Conservation (phyloP, 805 yeast species). For the Priceomyces haplophilus region DNA sequence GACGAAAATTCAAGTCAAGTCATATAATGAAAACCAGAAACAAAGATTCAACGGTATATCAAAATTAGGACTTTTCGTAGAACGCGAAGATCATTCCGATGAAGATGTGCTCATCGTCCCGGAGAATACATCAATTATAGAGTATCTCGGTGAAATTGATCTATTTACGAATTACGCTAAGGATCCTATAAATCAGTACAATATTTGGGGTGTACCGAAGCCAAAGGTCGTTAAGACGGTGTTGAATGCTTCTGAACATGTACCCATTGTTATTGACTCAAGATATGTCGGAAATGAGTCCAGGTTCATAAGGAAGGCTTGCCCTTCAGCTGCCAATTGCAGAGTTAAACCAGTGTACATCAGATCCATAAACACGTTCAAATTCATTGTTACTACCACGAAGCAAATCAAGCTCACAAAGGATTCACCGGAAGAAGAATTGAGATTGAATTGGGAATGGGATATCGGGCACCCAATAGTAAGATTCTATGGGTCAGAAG, state of each 20-base stretch:
- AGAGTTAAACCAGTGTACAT: conserved; percentile 49
- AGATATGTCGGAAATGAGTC: conserved; percentile 73
- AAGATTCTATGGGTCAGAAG: conserved; percentile 43
- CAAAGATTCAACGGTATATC: conserved; percentile 67
- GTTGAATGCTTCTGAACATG: conserved; percentile 8
- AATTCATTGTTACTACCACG: conserved; percentile 56
- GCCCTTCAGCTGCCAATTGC: conserved; percentile 65
- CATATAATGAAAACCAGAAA: conserved; percentile 56
- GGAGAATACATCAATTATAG: conserved; percentile 51
- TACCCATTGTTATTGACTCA: conserved; percentile 64
- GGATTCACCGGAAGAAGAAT: conserved; percentile 48
- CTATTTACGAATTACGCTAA: conserved; percentile 58
- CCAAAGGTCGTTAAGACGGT: conserved; percentile 33
- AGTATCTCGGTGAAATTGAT: conserved; percentile 72
- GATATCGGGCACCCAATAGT: conserved; percentile 73
- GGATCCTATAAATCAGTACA: conserved; percentile 74
- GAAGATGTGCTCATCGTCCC: conserved; percentile 27
- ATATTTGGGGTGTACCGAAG: conserved; percentile 64
- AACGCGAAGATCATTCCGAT: conserved; percentile 13
- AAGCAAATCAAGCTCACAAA: conserved; percentile 43
- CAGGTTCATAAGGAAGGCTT: conserved; percentile 71
- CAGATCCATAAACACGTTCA: conserved; percentile 38
- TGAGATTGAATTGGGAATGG: conserved; percentile 88
- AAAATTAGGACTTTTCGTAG: conserved; percentile 58
- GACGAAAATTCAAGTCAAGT: conserved; percentile 47